A percentile compares a stretch with the other conserved stretches of the same genome.
phyloP scores from a whole-genome alignment of 768 basidiomycete species.

The Amanita subjunquillea region DNA sequence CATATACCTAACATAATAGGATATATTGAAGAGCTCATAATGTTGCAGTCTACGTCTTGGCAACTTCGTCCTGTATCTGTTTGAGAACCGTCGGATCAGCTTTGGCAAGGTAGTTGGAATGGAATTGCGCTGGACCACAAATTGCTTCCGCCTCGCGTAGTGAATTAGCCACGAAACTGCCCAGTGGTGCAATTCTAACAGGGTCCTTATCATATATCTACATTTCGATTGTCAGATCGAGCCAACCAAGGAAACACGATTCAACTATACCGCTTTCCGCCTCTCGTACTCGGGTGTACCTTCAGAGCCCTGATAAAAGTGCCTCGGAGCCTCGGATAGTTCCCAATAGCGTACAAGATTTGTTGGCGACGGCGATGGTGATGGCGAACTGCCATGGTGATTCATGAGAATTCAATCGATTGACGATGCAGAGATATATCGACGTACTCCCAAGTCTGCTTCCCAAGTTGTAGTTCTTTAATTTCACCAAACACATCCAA shows the following conservation, averaged over 20 bases:
- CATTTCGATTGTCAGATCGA: conserved; percentile 5
- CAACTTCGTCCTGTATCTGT: conserved; percentile 52
- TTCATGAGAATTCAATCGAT: neutral
- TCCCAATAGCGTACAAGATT: conserved; percentile 64
- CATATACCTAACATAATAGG: neutral
- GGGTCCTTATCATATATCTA: conserved; percentile 67
- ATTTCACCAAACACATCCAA: conserved; percentile 82
- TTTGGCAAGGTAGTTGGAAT: conserved; percentile 46
- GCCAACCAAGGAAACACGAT: conserved; percentile 2
- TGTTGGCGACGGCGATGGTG: conserved; percentile 22
- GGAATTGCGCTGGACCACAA: conserved; percentile 51
- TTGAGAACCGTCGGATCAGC: conserved; percentile 67
- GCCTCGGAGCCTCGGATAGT: conserved; percentile 41
- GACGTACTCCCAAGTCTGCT: conserved; percentile 18
- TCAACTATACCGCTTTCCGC: conserved; percentile 47
- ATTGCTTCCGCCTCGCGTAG: conserved; percentile 54
- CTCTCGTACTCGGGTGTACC: conserved; percentile 72
- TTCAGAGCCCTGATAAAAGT: conserved; percentile 54
- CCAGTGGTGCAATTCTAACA: conserved; percentile 58
- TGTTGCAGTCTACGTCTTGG: conserved; percentile 11
- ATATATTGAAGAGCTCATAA: neutral
- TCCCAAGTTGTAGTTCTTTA: conserved; percentile 46
- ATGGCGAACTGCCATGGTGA: conserved; percentile 10
- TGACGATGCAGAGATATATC: conserved; percentile 6
- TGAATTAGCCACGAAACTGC: conserved; percentile 42